A percentile compares a stretch with the other conserved stretches of the same genome.
phyloP scores from a whole-genome alignment of 257 asterid genomes.

The Apocynum venetum region DNA sequence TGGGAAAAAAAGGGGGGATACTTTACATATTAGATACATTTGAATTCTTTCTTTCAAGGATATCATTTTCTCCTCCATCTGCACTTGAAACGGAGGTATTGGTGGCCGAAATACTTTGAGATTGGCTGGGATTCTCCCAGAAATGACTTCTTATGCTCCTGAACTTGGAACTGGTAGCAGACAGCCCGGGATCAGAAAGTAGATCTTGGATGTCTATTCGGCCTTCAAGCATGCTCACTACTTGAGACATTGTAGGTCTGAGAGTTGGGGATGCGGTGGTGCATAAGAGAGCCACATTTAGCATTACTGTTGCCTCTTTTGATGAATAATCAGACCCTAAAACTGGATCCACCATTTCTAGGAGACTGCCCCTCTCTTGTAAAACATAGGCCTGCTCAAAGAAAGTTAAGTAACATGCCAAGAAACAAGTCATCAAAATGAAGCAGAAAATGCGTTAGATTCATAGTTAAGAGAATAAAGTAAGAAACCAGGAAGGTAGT shows the following conservation, averaged over 20 bases:
- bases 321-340: slow-evolving; percentile 58
- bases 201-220: slow-evolving; percentile 66
- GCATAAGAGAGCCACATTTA: slow-evolving; percentile 77
- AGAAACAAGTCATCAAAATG: background rate
- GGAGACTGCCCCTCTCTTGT: slow-evolving; percentile 69
- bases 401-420: background rate
- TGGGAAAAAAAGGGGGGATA: background rate
- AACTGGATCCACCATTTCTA: slow-evolving; percentile 72
- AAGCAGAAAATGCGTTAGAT: background rate
- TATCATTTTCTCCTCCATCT: slow-evolving; percentile 30
- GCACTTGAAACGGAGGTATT: slow-evolving; percentile 46
- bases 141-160: slow-evolving; percentile 74
- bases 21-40: background rate
- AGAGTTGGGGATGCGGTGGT: slow-evolving; percentile 81
- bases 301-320: slow-evolving; percentile 60
- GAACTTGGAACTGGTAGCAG: slow-evolving; percentile 45
- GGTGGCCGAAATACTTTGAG: slow-evolving; percentile 56
- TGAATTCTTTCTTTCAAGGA: slow-evolving; percentile 25
- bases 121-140: slow-evolving; percentile 65
- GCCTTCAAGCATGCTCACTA: slow-evolving; percentile 94
- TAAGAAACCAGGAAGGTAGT: background rate
- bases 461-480: background rate
- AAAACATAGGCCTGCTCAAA: slow-evolving; percentile 72
- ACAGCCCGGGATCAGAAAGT: slow-evolving; percentile 74
- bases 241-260: slow-evolving; percentile 85